These are phyloP conservation scores for Leccinum cinnamomeum DNA, from an alignment of 1,284 basidiomycete genomes.

Conservation along the genomic window DNA sequence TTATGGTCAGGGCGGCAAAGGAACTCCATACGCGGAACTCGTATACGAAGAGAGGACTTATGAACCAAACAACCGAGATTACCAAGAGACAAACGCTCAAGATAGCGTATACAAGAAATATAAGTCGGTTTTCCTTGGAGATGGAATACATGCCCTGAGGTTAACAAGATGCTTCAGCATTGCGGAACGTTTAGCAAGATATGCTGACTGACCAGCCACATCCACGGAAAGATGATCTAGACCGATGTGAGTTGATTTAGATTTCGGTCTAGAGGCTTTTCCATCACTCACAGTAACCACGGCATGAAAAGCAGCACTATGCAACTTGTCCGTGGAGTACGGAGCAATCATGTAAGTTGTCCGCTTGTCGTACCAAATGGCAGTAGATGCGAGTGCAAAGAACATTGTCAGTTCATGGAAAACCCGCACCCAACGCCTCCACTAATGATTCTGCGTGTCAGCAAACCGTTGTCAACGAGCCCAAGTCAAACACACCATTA, in stretches of 20 bases:
- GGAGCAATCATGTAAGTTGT: constrained; percentile 36
- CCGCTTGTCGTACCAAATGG: constrained; percentile 54
- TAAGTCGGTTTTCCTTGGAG: constrained; percentile 43
- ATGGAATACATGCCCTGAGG: constrained; percentile 51
- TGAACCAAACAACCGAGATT: constrained; percentile 47
- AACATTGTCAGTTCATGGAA: constrained; percentile 52
- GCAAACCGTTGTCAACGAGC: neutral
- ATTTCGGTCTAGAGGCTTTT: neutral
- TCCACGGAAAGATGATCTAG: constrained; percentile 50
- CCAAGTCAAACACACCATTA: constrained; percentile 16
- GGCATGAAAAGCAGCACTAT: constrained; percentile 43
- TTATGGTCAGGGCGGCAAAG: constrained; percentile 46
- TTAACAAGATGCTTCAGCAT: constrained; percentile 2
- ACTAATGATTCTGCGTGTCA: constrained; percentile 28
- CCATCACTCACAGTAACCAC: constrained; percentile 41
- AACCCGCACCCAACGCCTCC: constrained; percentile 51
- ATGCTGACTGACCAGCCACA: constrained; percentile 38
- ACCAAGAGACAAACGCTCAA: constrained; percentile 42
- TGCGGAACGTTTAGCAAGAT: neutral
- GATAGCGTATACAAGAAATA: constrained; percentile 44
- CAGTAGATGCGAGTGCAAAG: constrained; percentile 49
- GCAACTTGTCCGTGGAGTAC: constrained; percentile 38
- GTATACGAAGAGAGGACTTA: constrained; percentile 48
- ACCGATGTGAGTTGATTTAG: constrained; percentile 2
- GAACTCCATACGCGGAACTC: constrained; percentile 51